Evolutionary conservation across 139 green algal species (phyloP), one percentile per base, ranked within the genome.

Genomic region (Zygnema cylindricum): DNA sequence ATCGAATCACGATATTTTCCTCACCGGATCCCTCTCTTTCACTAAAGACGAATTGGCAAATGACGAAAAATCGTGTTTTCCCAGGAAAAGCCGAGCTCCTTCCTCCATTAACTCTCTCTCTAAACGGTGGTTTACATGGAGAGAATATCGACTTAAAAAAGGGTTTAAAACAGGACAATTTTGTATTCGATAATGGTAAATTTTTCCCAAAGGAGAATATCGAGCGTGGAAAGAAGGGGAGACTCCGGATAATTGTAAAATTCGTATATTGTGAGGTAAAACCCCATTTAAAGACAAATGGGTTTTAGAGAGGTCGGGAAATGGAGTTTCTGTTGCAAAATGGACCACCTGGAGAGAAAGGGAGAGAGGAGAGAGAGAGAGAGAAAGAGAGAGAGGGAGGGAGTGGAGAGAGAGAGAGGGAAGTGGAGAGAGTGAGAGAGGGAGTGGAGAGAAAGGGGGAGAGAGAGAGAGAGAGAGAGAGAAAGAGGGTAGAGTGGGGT

Each of bases 41-140:
- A 33, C 22, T 49, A 42, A 25, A 0, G 43, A 77, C 23, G 76
- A 73, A 84, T 96, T 96, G 22, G 89, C 88, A 69, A 96, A 96
- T 90, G 92, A 69, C 1, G 90, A 92, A 76, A 97, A 98, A 89
- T 98, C 93, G 86, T 96, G 94, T 1, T 57, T 86, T 36, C 95
- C 95, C 38, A 93, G 78, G 25, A 90, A 81, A 33, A 88, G 33
- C 77, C 49, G 43, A 1, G 86, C 86, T 0, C 36, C 78, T 16
- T 40, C 35, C 22, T 36, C 30, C 86, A 90, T 90, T 21, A 23
- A 21, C 0, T 0, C 95, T 40, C 92, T 86, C 90, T 90, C 63
- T 23, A 90, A 41, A 78, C 33, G 1, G 40, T 85, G 79, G 39
- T 32, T 35, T 23, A 87, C 82, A 40, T 90, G 49, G 30, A 43